Percentiles rank a stretch among this genome's conserved stretches.
These are phyloP conservation scores for Suhomyces tanzawaensis DNA, from an alignment of 805 yeast species.

Conservation along the genomic window DNA sequence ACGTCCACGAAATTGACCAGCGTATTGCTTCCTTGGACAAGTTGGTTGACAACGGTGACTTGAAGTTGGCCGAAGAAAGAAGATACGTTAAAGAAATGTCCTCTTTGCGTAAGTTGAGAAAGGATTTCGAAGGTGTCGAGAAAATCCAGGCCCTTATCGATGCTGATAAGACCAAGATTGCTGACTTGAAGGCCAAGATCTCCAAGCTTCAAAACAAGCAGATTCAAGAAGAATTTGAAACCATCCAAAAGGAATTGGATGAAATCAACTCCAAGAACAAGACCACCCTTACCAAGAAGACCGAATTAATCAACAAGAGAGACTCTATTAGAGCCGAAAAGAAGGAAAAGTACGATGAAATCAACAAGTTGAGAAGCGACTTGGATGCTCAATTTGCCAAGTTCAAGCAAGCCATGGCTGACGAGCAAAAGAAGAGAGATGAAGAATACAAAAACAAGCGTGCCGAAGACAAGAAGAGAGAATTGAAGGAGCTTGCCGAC, in stretches of 20 bases:
- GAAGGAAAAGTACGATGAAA: slow-evolving; percentile 63
- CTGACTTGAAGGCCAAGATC: slow-evolving; percentile 68
- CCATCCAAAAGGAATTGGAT: slow-evolving; percentile 66
- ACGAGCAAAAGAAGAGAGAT: slow-evolving; percentile 65
- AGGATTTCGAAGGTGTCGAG: slow-evolving; percentile 72
- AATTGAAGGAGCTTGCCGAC: slow-evolving; percentile 58
- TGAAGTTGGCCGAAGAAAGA: slow-evolving; percentile 90
- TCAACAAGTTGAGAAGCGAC: slow-evolving; percentile 68
- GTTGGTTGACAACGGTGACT: slow-evolving; percentile 70
- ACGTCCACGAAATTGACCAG: slow-evolving; percentile 64
- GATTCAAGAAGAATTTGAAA: slow-evolving; percentile 65
- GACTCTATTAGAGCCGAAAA: slow-evolving; percentile 62
- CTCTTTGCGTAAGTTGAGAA: slow-evolving; percentile 73
- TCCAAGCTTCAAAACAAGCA: slow-evolving; percentile 60
- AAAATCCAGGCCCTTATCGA: slow-evolving; percentile 78
- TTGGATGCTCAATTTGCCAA: slow-evolving; percentile 73
- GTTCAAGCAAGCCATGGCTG: slow-evolving; percentile 64
- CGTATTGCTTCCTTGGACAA: slow-evolving; percentile 67
- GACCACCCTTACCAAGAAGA: slow-evolving; percentile 62
- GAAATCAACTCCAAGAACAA: slow-evolving; percentile 60
- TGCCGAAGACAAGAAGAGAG: slow-evolving; percentile 51
- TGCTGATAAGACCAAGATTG: slow-evolving; percentile 69
- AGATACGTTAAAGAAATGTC: slow-evolving; percentile 81
- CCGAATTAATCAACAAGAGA: slow-evolving; percentile 61
- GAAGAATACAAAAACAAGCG: slow-evolving; percentile 60